These are phyloP conservation scores for Mycena albidolilacea DNA, from an alignment of 768 basidiomycete species.

Conservation along the genomic window DNA sequence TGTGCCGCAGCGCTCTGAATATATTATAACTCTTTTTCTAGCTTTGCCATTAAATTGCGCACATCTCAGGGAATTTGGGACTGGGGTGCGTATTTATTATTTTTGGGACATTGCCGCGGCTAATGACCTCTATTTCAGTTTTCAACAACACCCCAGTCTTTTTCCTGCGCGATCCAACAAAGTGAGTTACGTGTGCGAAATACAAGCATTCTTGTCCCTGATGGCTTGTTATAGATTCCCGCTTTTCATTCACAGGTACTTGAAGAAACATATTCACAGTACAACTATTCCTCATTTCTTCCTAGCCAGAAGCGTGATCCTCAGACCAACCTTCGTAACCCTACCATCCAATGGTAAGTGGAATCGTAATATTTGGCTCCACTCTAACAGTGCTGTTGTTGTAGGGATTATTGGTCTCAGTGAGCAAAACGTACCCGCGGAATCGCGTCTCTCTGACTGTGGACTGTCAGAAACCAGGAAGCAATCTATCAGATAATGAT, in stretches of 20 bases:
- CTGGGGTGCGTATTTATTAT: conserved; percentile 27
- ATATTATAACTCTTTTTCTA: neutral
- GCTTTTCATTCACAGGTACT: conserved; percentile 37
- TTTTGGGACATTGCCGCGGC: neutral
- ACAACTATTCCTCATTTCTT: neutral
- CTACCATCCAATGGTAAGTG: conserved; percentile 34
- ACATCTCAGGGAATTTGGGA: conserved; percentile 39
- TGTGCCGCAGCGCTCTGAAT: neutral
- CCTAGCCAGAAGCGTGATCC: conserved; percentile 36
- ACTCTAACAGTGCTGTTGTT: neutral
- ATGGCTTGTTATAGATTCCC: conserved; percentile 22
- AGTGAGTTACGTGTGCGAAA: conserved; percentile 11
- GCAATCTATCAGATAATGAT: conserved; percentile 37
- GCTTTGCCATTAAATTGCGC: conserved; percentile 39
- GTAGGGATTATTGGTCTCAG: conserved; percentile 42
- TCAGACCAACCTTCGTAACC: conserved; percentile 33
- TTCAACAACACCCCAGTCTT: conserved; percentile 40
- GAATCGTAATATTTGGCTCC: neutral
- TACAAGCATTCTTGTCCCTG: neutral
- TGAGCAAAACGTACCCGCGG: neutral
- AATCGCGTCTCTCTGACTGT: neutral
- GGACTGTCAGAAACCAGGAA: conserved; percentile 34
- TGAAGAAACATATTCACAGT: neutral
- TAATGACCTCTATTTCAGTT: conserved; percentile 4
- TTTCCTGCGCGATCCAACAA: conserved; percentile 36